These are phyloP conservation scores for Ascoidea rubescens DNA, from an alignment of 805 yeast species.

Conservation along the genomic window DNA sequence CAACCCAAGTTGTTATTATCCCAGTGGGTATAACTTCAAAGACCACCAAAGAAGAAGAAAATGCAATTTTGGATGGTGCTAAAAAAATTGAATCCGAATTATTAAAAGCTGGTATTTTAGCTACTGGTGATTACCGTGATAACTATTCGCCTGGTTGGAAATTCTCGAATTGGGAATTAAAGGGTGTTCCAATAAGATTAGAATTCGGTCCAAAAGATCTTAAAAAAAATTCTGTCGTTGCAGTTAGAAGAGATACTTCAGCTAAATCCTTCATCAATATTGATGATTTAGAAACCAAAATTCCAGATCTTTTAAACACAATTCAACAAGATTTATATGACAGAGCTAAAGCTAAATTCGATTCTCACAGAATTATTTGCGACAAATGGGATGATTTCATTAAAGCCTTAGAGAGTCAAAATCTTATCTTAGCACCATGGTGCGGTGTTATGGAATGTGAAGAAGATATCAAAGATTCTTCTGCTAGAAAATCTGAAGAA, in stretches of 20 bases:
- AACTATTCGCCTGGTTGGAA: conserved; percentile 98
- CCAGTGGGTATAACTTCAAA: conserved; percentile 93
- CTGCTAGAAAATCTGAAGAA: conserved; percentile 62
- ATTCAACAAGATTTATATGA: conserved; percentile 65
- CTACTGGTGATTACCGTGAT: conserved; percentile 76
- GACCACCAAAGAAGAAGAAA: conserved; percentile 64
- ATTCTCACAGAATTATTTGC: conserved; percentile 70
- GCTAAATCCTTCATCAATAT: conserved; percentile 57
- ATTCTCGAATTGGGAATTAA: conserved; percentile 92
- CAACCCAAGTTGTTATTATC: conserved; percentile 78
- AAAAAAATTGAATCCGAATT: conserved; percentile 52
- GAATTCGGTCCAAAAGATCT: conserved; percentile 97
- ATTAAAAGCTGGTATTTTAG: conserved; percentile 52
- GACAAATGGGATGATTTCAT: conserved; percentile 86
- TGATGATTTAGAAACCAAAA: conserved; percentile 44
- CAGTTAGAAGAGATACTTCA: conserved; percentile 88
- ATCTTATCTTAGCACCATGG: conserved; percentile 91
- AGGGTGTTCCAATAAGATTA: conserved; percentile 86
- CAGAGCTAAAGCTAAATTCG: conserved; percentile 73
- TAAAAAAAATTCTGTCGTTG: conserved; percentile 63
- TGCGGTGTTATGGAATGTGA: conserved; percentile 93
- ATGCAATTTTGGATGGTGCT: conserved; percentile 57
- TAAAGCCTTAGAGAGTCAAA: conserved; percentile 81
- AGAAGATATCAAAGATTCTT: conserved; percentile 89
- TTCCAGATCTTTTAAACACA: conserved; percentile 68